These are phyloP conservation scores for Mariannaea elegans DNA, from an alignment of 2,329 filamentous ascomycete species.

Conservation along the genomic window DNA sequence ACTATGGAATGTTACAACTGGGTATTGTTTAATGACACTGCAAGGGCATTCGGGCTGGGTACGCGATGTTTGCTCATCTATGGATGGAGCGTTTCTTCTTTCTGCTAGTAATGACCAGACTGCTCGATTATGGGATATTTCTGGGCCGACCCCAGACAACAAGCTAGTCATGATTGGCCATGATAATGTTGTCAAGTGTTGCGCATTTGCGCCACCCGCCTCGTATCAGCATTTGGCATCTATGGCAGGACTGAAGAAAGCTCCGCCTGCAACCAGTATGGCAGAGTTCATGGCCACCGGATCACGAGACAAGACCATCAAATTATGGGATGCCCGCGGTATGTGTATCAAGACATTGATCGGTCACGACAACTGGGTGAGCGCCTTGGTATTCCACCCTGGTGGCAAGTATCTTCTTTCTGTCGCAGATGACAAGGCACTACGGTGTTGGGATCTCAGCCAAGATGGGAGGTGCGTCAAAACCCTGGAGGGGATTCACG, in stretches of 20 bases:
- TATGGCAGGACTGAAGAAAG: conserved; percentile 83
- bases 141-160: conserved; percentile 69
- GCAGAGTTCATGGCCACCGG: conserved; percentile 93
- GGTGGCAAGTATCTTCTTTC: conserved; percentile 90
- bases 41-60: conserved; percentile 90
- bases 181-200: conserved; percentile 87
- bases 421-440: conserved; percentile 87
- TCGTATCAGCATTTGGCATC: conserved; percentile 80
- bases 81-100: conserved; percentile 83
- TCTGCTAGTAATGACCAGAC: conserved; percentile 86
- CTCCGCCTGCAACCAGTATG: conserved; percentile 75
- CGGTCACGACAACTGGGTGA: conserved; percentile 95
- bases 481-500: conserved; percentile 77
- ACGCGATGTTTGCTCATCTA: conserved; percentile 83
- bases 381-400: conserved; percentile 86
- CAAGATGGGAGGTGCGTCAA: conserved; percentile 93
- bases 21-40: conserved; percentile 91
- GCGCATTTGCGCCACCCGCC: conserved; percentile 82
- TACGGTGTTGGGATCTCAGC: conserved; percentile 91
- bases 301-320: conserved; percentile 88
- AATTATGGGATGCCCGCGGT: conserved; percentile 86
- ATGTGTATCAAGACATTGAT: conserved; percentile 84
- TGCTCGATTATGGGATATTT: conserved; percentile 85
- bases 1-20: conserved; percentile 93
- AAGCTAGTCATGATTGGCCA: conserved; percentile 86